These are phyloP conservation scores for Xylaria polymorpha DNA, from an alignment of 2,329 filamentous ascomycete species.

Conservation along the genomic window DNA sequence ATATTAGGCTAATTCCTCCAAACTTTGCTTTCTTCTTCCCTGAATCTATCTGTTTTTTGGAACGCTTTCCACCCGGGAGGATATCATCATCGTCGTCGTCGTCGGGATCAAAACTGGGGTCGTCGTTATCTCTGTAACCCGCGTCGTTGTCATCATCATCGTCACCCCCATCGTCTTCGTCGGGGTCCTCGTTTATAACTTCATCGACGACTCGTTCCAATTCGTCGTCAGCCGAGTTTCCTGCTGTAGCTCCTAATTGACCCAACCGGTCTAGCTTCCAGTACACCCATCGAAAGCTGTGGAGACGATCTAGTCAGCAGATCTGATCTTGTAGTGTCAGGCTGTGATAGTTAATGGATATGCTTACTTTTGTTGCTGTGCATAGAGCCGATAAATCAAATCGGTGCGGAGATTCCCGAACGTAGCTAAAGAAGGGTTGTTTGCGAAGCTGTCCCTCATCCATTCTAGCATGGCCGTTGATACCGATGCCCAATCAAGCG, in stretches of 20 bases:
- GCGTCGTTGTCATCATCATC: background rate
- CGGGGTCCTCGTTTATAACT: background rate
- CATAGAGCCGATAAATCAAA: background rate
- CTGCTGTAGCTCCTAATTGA: background rate
- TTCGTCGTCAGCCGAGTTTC: background rate
- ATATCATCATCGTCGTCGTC: background rate
- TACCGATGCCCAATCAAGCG: background rate
- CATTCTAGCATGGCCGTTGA: constrained; percentile 17
- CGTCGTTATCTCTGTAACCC: background rate
- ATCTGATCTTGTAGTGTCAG: background rate
- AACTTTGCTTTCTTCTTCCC: background rate
- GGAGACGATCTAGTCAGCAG: background rate
- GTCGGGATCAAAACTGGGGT: background rate
- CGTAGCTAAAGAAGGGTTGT: constrained; percentile 3
- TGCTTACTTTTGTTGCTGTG: constrained; percentile 7
- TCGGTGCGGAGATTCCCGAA: background rate
- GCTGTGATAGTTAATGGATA: background rate
- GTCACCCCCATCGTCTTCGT: background rate
- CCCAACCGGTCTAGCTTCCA: constrained; percentile 18
- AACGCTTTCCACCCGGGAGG: background rate
- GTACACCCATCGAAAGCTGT: constrained; percentile 27
- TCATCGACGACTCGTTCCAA: background rate
- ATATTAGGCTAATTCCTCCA: too few species aligned
- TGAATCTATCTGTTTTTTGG: background rate
- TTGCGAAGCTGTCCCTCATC: constrained; percentile 18